Percentiles rank a stretch among this genome's conserved stretches.
Evolutionary conservation across 495 filamentous ascomycete species (phyloP).

Genomic region (Cercophora samala): DNA sequence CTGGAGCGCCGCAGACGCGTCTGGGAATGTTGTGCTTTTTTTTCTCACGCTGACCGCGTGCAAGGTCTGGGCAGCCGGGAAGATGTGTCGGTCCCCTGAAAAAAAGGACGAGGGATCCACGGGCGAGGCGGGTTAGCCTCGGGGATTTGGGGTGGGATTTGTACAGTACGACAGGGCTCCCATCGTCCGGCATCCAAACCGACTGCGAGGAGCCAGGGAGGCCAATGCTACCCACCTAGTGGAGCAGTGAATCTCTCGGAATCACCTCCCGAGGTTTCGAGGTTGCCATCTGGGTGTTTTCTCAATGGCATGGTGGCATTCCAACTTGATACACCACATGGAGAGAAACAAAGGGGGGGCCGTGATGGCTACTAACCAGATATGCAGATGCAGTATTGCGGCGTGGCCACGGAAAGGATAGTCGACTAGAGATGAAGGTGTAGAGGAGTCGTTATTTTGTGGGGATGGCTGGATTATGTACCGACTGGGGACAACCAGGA

Average conservation of each 20-base stretch:
- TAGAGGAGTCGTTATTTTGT: conserved; percentile 10
- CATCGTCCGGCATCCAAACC: conserved; percentile 31
- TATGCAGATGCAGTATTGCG: conserved; percentile 23
- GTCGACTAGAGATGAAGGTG: background rate
- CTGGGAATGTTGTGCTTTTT: conserved; percentile 45
- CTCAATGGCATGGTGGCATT: conserved; percentile 15
- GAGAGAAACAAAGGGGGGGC: background rate
- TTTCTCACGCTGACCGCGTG: conserved; percentile 30
- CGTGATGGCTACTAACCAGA: conserved; percentile 18
- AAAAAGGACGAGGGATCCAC: conserved; percentile 44
- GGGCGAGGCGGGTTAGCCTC: conserved; percentile 43
- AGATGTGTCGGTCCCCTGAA: conserved; percentile 35
- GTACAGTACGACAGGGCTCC: conserved; percentile 38
- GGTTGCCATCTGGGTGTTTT: conserved; percentile 37
- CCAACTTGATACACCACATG: conserved; percentile 6
- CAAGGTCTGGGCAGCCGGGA: conserved; percentile 37
- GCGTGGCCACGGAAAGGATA: conserved; percentile 8
- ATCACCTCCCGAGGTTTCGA: conserved; percentile 44
- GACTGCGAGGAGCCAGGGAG: conserved; percentile 21
- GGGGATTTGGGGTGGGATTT: conserved; percentile 42
- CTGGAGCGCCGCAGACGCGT: conserved; percentile 36
- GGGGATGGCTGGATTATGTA: conserved; percentile 18
- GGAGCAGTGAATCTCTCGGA: conserved; percentile 45
- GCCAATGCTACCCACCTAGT: conserved; percentile 30
- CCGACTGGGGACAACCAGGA: conserved; percentile 7